Percentiles rank a stretch among this genome's conserved stretches.
Evolutionary conservation across 306 rosid species (phyloP).

Genomic region (Vigna mungo): DNA sequence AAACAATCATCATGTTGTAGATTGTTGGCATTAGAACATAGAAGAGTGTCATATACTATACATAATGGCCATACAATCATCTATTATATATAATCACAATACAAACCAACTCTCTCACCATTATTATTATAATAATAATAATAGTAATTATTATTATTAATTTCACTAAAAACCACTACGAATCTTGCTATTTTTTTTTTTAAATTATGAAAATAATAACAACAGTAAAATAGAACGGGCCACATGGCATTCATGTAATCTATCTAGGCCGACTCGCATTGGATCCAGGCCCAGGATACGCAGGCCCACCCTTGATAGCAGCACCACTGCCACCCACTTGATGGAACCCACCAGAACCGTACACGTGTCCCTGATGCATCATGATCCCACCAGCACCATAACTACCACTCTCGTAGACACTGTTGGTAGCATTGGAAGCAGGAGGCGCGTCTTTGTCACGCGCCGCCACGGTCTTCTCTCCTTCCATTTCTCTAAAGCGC

Average conservation of each 20-base stretch:
- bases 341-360: slow-evolving; percentile 69
- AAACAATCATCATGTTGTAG: slow-evolving; percentile 30
- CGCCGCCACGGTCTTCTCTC: slow-evolving; percentile 75
- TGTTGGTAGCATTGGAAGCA: slow-evolving; percentile 16
- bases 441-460: slow-evolving; percentile 64
- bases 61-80: not conserved
- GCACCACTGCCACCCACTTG: slow-evolving; percentile 53
- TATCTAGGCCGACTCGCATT: slow-evolving; percentile 62
- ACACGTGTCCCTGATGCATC: slow-evolving; percentile 83
- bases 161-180: slow-evolving; percentile 8
- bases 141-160: not conserved
- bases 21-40: not conserved
- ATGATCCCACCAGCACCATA: slow-evolving; percentile 48
- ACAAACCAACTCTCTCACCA: slow-evolving; percentile 11
- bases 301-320: slow-evolving; percentile 59
- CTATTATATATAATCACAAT: slow-evolving; percentile 2
- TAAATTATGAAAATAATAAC: not conserved
- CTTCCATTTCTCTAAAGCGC: slow-evolving; percentile 85
- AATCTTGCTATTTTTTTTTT: not conserved
- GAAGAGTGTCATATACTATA: slow-evolving; percentile 2
- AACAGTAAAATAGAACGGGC: not conserved
- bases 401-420: slow-evolving; percentile 44
- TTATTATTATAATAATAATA: slow-evolving; percentile 11
- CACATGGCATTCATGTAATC: not conserved
- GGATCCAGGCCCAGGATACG: slow-evolving; percentile 61